Base-by-base conservation (phyloP, 352 stramenopile species). In the Pythium insidiosum region DNA sequence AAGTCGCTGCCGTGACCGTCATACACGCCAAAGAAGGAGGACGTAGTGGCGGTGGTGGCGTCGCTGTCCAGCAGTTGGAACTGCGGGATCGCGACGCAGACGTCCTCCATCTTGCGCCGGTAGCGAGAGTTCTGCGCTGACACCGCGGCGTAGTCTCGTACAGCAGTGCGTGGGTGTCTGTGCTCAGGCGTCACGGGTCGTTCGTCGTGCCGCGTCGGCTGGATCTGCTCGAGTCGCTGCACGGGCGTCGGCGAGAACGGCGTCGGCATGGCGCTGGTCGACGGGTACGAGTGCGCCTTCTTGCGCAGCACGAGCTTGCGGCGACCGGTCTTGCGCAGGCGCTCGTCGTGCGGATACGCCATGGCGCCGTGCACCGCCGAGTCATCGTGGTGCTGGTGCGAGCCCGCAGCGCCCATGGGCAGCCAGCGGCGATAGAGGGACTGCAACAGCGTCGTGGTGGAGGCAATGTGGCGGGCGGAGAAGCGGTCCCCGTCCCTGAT, bases 21-120 rank as follows among this genome's bases (percentile, higher is more conserved):
- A 30, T 85, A 93, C 3, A 93, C 75, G 18, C 66, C 80, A 52
- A 89, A 93, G 61, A 93, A 90, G 36, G 59, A 82, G 48, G 65
- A 80, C 38, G 71, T 61, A 13, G 71, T 73, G 1, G 68, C 64
- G 42, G 71, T 61, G n/a, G 71, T 73, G 1, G 68, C 64, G 42
- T 88, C 74, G 28, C 65, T 62, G 26, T 62, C 49, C 25, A 84
- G 81, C n/a, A 61, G 68, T 38, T 51, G 63, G 44, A 79, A 84
- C 43, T 73, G 71, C 20, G 73, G 73, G 47, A 88, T 82, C 21
- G 73, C 73, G 10, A 90, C 74, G 57, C 74, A 88, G 44, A 84
- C 76, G 58, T 93, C 80, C 47, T 93, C 80, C 80, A 93, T 93
- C 58, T 84, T 38, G 42, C 81, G 76, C 20, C 77, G 63, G 47